Percentiles rank a stretch among this genome's conserved stretches.
Conservation (phyloP, 2,329 filamentous ascomycete species). For the Botrytis byssoidea region DNA sequence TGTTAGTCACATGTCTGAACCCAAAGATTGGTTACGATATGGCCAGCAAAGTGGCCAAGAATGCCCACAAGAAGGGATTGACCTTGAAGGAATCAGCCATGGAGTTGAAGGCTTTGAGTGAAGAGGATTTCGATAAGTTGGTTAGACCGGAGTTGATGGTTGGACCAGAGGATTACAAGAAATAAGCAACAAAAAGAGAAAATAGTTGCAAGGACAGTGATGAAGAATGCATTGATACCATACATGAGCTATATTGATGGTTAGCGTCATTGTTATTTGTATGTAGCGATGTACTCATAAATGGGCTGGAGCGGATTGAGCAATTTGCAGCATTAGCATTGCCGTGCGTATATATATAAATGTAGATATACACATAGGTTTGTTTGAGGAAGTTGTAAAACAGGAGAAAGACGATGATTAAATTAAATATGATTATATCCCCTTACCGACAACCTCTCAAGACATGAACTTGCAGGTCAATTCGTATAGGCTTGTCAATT, state of each 20-base stretch:
- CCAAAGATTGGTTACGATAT: slow-evolving; percentile 97
- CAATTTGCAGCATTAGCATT: background rate
- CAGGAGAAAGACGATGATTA: background rate
- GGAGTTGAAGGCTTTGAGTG: slow-evolving; percentile 84
- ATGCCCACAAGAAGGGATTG: slow-evolving; percentile 96
- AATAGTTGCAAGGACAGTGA: background rate
- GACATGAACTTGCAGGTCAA: background rate
- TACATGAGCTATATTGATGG: background rate
- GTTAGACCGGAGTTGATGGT: slow-evolving; percentile 96
- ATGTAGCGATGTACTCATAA: background rate
- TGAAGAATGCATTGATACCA: slow-evolving; percentile 4
- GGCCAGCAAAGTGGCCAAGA: slow-evolving; percentile 96
- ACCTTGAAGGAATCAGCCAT: slow-evolving; percentile 92
- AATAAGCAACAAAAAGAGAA: slow-evolving; percentile 23
- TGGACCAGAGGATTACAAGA: slow-evolving; percentile 68
- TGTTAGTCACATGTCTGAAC: slow-evolving; percentile 98
- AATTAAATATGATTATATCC: background rate
- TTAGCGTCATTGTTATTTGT: slow-evolving; percentile 4
- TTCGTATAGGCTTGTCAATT: background rate
- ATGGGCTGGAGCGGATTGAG: background rate
- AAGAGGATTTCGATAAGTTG: slow-evolving; percentile 84
- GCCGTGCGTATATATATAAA: background rate
- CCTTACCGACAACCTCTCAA: background rate
- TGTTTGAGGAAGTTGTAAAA: background rate
- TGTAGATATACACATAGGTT: background rate